phyloP scores from a whole-genome alignment of 768 basidiomycete genomes.

The Suillus clintonianus region DNA sequence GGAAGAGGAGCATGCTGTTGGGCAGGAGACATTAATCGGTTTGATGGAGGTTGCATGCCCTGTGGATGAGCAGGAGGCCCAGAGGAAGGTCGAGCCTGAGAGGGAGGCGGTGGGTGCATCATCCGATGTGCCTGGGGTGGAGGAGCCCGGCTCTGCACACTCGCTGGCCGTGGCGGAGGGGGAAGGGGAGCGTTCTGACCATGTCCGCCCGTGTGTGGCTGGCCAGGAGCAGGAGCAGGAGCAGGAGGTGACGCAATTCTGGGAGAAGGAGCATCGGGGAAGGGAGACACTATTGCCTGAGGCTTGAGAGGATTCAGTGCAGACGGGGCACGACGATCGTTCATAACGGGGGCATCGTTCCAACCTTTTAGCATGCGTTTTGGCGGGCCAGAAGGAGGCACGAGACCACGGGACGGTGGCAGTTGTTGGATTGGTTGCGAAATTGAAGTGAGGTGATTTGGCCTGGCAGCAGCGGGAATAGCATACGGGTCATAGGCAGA shows the following conservation, averaged over 20 bases:
- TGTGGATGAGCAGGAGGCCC: slow-evolving; percentile 36
- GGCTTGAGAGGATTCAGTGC: slow-evolving; percentile 53
- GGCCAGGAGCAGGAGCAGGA: slow-evolving; percentile 49
- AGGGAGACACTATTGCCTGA: slow-evolving; percentile 81
- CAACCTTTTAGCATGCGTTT: slow-evolving; percentile 76
- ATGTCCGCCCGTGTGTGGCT: slow-evolving; percentile 40
- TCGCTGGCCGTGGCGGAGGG: slow-evolving; percentile 56
- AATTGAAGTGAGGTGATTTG: slow-evolving; percentile 22
- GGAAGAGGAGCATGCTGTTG: slow-evolving; percentile 42
- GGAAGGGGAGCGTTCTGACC: slow-evolving; percentile 32
- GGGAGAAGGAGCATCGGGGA: slow-evolving; percentile 65
- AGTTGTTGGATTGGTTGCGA: slow-evolving; percentile 44
- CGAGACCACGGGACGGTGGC: slow-evolving; percentile 44
- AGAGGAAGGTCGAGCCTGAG: slow-evolving; percentile 29
- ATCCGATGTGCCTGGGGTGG: slow-evolving; percentile 34
- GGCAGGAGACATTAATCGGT: slow-evolving; percentile 50
- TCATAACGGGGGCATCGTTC: slow-evolving; percentile 81
- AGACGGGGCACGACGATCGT: slow-evolving; percentile 53
- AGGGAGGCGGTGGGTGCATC: slow-evolving; percentile 39
- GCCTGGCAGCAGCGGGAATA: slow-evolving; percentile 18
- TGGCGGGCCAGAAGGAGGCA: slow-evolving; percentile 52
- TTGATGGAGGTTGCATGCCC: slow-evolving; percentile 37
- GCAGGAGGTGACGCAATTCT: slow-evolving; percentile 40
- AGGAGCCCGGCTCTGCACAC: slow-evolving; percentile 45
- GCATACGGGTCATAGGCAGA: not conserved